phyloP scores from a whole-genome alignment of 2,329 filamentous ascomycete genomes.

The Exophiala sideris region DNA sequence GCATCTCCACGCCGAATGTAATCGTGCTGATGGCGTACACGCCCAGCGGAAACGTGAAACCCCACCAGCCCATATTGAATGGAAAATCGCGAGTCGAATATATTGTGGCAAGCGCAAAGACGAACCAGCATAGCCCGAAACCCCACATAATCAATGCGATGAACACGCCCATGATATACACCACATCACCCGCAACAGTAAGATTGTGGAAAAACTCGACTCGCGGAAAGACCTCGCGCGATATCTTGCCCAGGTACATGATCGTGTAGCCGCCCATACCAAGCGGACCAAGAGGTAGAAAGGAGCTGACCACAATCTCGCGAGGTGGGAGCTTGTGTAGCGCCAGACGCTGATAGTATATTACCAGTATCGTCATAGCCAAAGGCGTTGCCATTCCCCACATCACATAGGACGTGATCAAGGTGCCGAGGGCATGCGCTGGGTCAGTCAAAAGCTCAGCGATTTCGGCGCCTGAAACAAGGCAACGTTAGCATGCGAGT shows the following conservation, averaged over 20 bases:
- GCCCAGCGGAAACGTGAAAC: slow-evolving; percentile 58
- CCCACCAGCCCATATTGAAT: slow-evolving; percentile 64
- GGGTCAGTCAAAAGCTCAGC: slow-evolving; percentile 54
- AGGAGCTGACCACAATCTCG: slow-evolving; percentile 66
- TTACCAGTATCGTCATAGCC: slow-evolving; percentile 61
- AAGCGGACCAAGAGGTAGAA: slow-evolving; percentile 64
- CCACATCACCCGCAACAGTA: slow-evolving; percentile 32
- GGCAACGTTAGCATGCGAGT: background rate
- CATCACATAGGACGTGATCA: slow-evolving; percentile 65
- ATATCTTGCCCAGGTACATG: slow-evolving; percentile 50
- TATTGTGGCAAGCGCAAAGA: slow-evolving; percentile 39
- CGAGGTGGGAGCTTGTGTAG: slow-evolving; percentile 66
- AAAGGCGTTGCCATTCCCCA: slow-evolving; percentile 61
- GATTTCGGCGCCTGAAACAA: slow-evolving; percentile 47
- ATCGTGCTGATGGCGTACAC: slow-evolving; percentile 51
- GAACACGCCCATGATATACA: slow-evolving; percentile 38
- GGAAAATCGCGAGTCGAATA: slow-evolving; percentile 43
- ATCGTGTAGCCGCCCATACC: slow-evolving; percentile 63
- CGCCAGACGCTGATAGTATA: slow-evolving; percentile 68
- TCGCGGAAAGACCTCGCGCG: slow-evolving; percentile 36
- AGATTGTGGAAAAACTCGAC: slow-evolving; percentile 29
- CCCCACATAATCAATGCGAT: slow-evolving; percentile 39
- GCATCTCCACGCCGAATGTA: slow-evolving; percentile 48
- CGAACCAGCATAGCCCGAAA: slow-evolving; percentile 41
- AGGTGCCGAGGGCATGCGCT: slow-evolving; percentile 58